These are phyloP conservation scores for Flagelloscypha sp. DNA, from an alignment of 768 basidiomycete genomes.

Conservation along the genomic window DNA sequence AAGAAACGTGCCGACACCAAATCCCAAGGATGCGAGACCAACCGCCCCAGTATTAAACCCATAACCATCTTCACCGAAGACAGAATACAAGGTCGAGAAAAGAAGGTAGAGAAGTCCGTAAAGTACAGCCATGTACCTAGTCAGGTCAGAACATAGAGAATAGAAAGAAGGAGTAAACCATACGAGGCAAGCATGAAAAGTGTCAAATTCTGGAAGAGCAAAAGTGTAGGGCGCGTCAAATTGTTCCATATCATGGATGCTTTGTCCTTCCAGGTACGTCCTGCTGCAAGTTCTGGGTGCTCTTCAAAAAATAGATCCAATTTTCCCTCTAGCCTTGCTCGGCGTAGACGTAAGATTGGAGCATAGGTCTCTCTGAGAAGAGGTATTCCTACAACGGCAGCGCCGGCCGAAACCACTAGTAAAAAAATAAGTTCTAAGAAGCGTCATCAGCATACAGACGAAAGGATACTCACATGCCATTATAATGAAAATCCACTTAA, in stretches of 20 bases:
- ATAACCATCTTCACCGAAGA: conserved; percentile 20
- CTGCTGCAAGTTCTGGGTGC: conserved; percentile 19
- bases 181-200: conserved; percentile 39
- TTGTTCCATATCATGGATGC: conserved; percentile 32
- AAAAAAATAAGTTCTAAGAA: no score
- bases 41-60: no score
- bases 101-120: conserved; percentile 42
- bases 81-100: conserved; percentile 38
- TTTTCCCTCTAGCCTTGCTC: conserved; percentile 25
- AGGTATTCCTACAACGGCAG: conserved; percentile 29
- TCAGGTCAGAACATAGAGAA: conserved; percentile 40
- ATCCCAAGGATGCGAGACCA: conserved; percentile 32
- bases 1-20: no score
- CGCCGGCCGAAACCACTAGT: no score
- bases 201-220: conserved; percentile 35
- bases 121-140: conserved; percentile 25
- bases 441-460: not conserved
- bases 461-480: conserved; percentile 23
- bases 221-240: conserved; percentile 33
- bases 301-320: conserved; percentile 33
- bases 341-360: conserved; percentile 35
- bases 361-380: conserved; percentile 44
- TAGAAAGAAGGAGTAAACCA: no score
- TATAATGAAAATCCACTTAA: conserved; percentile 42
- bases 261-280: conserved; percentile 28